Percentiles rank a stretch among this genome's conserved stretches.
These are phyloP conservation scores for Apodospora peruviana DNA, from an alignment of 495 filamentous ascomycete genomes.

Conservation along the genomic window DNA sequence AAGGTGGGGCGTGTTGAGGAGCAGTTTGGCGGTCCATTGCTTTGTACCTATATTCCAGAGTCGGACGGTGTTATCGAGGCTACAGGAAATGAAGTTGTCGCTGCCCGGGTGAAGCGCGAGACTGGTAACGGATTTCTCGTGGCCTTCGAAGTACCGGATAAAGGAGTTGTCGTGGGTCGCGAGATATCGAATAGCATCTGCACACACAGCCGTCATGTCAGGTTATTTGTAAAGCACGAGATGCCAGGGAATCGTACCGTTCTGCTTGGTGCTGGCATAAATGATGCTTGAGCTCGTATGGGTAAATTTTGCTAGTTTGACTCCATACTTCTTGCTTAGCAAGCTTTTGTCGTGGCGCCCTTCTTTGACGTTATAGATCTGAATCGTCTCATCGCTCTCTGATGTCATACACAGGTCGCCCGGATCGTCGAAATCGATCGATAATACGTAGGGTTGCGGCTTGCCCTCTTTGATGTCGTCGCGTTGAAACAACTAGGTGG, in stretches of 20 bases:
- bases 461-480: slow-evolving; percentile 38
- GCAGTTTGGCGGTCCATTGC: slow-evolving; percentile 69
- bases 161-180: slow-evolving; percentile 93
- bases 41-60: slow-evolving; percentile 78
- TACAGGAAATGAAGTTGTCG: slow-evolving; percentile 88
- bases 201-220: not conserved
- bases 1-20: slow-evolving; percentile 71
- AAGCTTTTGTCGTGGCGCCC: slow-evolving; percentile 80
- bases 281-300: slow-evolving; percentile 83
- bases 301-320: slow-evolving; percentile 88
- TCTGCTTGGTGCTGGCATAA: slow-evolving; percentile 91
- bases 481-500: slow-evolving; percentile 34
- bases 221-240: slow-evolving; percentile 9
- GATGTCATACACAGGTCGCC: slow-evolving; percentile 85
- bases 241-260: slow-evolving; percentile 45
- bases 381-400: slow-evolving; percentile 87
- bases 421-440: slow-evolving; percentile 92
- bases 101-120: slow-evolving; percentile 66
- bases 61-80: slow-evolving; percentile 78
- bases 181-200: slow-evolving; percentile 83
- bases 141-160: slow-evolving; percentile 89
- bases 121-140: slow-evolving; percentile 74
- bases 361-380: slow-evolving; percentile 87
- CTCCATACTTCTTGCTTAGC: slow-evolving; percentile 90
- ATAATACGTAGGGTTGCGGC: slow-evolving; percentile 44